Base-by-base conservation (phyloP, 306 rosid species). In the Pueraria montana region DNA sequence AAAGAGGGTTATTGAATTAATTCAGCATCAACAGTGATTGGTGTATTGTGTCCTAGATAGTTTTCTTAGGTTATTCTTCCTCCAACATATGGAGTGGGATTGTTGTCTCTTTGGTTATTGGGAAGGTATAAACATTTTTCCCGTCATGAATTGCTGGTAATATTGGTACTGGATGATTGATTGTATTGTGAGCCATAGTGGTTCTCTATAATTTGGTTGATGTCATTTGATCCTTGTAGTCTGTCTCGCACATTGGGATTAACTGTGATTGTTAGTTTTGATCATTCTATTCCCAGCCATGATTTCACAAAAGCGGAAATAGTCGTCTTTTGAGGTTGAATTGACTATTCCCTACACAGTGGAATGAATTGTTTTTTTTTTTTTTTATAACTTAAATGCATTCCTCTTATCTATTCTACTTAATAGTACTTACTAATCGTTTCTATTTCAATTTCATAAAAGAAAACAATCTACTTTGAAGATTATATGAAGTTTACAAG, bases 91-190 rank as follows among this genome's bases (percentile, higher is more conserved):
- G 76, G 76, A 65, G 80, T 59, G 76, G 64, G 68, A 50, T 84
- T 84, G 77, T 43, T 59, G 40, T 61, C 46, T 46, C 59, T 62
- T 62, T 34, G 40, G 40, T 40, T 58, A 63, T 79, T 85, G 49
- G 89, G 63, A 81, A 71, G 71, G 65, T 84, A 84, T 79, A 83
- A 62, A 75, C 83, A 78, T 78, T 43, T 84, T 66, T 50, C 69
- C 74, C 85, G 55, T 49, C 70, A 32, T 38, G 76, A 62, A 48
- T 61, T 63, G 14, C 36, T 82, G 74, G 18, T 30, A 30, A 30
- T 34, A 34, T 34, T 34, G 40, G 5, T 34, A 34, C 40, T 34
- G 40, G 5, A 5, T 34, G 40, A 34, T 23, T 59, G 34, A 43
- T 70, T 42, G 21, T 21, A 30, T 30, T 14, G 43, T 63, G 11